phyloP scores from a whole-genome alignment of 2,329 filamentous ascomycete species.

The Daldinia sp. region DNA sequence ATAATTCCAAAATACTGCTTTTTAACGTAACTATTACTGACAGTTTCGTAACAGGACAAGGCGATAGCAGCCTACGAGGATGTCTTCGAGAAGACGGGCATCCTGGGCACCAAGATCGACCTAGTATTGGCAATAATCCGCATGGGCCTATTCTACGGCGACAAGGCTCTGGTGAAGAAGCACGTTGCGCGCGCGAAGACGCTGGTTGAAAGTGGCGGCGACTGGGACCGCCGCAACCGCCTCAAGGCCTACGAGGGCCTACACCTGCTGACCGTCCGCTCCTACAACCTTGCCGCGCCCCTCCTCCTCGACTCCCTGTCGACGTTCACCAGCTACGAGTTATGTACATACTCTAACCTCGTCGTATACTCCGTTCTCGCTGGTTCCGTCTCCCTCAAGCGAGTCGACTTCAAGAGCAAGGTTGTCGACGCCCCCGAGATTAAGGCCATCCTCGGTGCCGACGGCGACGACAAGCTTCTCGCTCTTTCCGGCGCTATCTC shows the following conservation, averaged over 20 bases:
- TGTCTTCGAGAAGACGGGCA: conserved; percentile 96
- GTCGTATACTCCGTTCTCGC: conserved; percentile 97
- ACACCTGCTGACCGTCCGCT: conserved; percentile 90
- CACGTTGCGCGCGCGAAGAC: conserved; percentile 89
- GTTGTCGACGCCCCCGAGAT: conserved; percentile 99
- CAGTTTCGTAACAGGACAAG: conserved; percentile 75
- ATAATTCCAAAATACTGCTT: too few species aligned
- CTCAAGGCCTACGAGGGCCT: conserved; percentile 98
- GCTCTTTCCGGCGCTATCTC: conserved; percentile 85
- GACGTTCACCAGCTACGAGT: conserved; percentile 98
- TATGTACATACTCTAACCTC: conserved; percentile 95
- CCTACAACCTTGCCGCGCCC: conserved; percentile 89
- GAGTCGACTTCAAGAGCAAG: conserved; percentile 98
- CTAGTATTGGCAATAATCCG: conserved; percentile 96
- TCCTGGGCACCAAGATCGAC: conserved; percentile 97
- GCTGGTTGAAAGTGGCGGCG: conserved; percentile 92
- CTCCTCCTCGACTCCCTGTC: conserved; percentile 96
- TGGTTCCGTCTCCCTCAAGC: conserved; percentile 92
- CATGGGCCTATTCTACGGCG: conserved; percentile 94
- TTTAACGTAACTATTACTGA: conserved; percentile 37
- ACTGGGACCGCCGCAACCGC: conserved; percentile 98
- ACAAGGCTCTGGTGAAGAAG: conserved; percentile 93
- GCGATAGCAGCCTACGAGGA: conserved; percentile 92
- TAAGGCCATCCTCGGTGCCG: conserved; percentile 88
- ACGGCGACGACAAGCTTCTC: conserved; percentile 87